These are phyloP conservation scores for Scheffersomyces titani DNA, from an alignment of 1,139 yeast genomes.

Conservation along the genomic window DNA sequence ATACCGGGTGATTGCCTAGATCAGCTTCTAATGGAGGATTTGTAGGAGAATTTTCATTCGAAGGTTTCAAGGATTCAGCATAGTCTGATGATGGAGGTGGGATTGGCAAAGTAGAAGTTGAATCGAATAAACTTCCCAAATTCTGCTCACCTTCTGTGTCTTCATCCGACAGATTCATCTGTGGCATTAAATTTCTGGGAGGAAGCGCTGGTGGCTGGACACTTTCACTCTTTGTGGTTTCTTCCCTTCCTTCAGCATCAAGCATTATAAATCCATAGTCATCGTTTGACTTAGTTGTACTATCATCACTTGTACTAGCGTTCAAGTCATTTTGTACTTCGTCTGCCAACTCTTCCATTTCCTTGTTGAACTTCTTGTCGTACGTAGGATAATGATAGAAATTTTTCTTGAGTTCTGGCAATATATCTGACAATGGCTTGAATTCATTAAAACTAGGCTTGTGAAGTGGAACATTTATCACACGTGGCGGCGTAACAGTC, in stretches of 20 bases:
- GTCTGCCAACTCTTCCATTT: constrained; percentile 19
- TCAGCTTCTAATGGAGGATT: constrained; percentile 4
- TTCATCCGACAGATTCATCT: constrained; percentile 16
- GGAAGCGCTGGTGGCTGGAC: background rate
- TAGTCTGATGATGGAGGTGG: constrained; percentile 19
- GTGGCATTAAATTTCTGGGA: constrained; percentile 3
- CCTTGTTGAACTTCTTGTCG: constrained; percentile 15
- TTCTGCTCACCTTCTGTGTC: constrained; percentile 19
- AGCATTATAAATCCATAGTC: constrained; percentile 24
- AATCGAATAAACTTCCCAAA: constrained; percentile 21
- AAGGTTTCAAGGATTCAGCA: constrained; percentile 22
- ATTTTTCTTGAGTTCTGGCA: constrained; percentile 30
- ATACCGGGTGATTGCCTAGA: constrained; percentile 20
- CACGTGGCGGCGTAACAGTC: constrained; percentile 4
- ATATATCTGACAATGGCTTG: constrained; percentile 26
- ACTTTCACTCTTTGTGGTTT: constrained; percentile 1
- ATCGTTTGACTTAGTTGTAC: constrained; percentile 22
- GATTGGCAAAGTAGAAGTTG: constrained; percentile 10
- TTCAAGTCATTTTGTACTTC: constrained; percentile 10
- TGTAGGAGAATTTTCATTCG: constrained; percentile 24
- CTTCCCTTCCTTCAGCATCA: constrained; percentile 10
- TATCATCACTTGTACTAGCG: constrained; percentile 10
- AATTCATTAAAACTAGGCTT: constrained; percentile 33
- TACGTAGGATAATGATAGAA: constrained; percentile 33
- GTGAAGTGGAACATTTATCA: constrained; percentile 29